Evolutionary conservation across 192 early-diverging fungal species (phyloP), one percentile per base, ranked within the genome.

Genomic region (Backusella macrospora): DNA sequence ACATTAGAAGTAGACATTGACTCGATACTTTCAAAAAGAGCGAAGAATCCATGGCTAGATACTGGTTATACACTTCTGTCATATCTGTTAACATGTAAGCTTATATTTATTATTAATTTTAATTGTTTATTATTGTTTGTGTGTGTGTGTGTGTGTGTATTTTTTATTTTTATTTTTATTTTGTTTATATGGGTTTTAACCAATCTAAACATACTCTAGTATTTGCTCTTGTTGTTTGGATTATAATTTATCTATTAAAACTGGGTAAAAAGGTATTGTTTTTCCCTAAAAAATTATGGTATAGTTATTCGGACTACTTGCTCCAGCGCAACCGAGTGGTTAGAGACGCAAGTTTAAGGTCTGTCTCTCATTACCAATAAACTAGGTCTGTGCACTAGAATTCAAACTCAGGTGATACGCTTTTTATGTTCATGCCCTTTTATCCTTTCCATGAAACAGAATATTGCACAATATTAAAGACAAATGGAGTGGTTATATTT

Each of bases 1-100:
- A 67, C 47, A 40, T 64, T 81, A 16, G 80, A 81, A 63, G 76
- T 75, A 6, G 73, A 78, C 39, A 71, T 81, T 9, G 75, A 77
- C 21, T 75, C 70, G 14, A 81, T 81, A 52, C 44, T 78, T 16
- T 69, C 76, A 26, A 81, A 74, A 15, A 73, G 80, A 40, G 71
- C 80, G 14, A 75, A 81, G 16, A 81, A 71, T 40, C 80, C 78
- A 16, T 79, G 78, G 78, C 37, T 79, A 9, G 78, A 79, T 21
- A 75, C 73, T 2, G 78, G 67, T 0, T 79, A 79, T 62, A 65
- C 78, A 9, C 42, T 71, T 16, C 69, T 79, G 23, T 79, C 77
- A 39, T 78, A 78, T 29, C 18, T 78, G 15, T 43, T 78, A 43
- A 73, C 77, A 18, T 64, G 77, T 78, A 71, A 78, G 77, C 70